Evolutionary conservation across 768 basidiomycete genomes (phyloP).

Genomic region (Hydnomerulius pinastri): DNA sequence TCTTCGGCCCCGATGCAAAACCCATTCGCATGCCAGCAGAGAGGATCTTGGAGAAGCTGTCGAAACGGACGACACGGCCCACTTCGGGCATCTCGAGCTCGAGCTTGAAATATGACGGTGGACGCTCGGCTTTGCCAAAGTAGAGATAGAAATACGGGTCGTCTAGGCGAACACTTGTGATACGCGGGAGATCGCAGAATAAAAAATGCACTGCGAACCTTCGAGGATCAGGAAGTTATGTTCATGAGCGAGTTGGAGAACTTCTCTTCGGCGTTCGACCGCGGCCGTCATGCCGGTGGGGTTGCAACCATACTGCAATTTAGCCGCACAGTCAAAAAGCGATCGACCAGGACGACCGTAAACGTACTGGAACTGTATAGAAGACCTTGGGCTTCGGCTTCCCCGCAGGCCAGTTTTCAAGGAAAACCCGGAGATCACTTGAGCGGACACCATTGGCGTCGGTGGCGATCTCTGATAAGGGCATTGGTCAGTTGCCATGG

Average conservation of each 20-base stretch:
- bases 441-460: conserved; percentile 74
- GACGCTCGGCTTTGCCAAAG: conserved; percentile 63
- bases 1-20: conserved; percentile 74
- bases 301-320: conserved; percentile 76
- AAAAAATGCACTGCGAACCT: conserved; percentile 43
- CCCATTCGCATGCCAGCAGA: conserved; percentile 80
- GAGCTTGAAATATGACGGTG: conserved; percentile 80
- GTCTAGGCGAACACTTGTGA: conserved; percentile 42
- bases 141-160: conserved; percentile 83
- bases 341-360: conserved; percentile 8
- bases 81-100: conserved; percentile 66
- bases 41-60: conserved; percentile 85
- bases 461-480: conserved; percentile 67
- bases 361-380: conserved; percentile 75
- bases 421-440: conserved; percentile 55
- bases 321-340: background rate
- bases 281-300: conserved; percentile 83
- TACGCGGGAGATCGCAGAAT: background rate
- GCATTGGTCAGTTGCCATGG: conserved; percentile 4
- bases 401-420: conserved; percentile 73
- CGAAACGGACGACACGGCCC: conserved; percentile 85
- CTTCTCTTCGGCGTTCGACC: conserved; percentile 65
- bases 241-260: conserved; percentile 69
- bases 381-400: conserved; percentile 76
- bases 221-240: conserved; percentile 84